These are phyloP conservation scores for Mucor irregularis DNA, from an alignment of 371 early-diverging fungal genomes.

Conservation along the genomic window DNA sequence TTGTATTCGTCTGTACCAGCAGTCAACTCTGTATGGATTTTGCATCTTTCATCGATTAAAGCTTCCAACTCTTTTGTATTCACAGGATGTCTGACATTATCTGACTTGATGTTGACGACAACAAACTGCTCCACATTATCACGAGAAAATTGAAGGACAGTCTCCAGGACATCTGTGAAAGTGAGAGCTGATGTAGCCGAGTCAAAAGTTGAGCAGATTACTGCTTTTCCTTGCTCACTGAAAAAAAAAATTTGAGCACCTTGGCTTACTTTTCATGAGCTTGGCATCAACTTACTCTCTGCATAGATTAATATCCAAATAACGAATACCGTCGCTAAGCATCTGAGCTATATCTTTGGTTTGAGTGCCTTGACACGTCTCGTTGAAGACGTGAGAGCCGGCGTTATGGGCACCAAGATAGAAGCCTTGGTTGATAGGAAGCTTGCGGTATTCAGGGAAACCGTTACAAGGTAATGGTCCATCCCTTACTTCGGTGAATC, in stretches of 20 bases:
- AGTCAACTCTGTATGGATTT: conserved; percentile 31
- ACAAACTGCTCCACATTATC: conserved; percentile 28
- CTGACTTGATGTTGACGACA: conserved; percentile 21
- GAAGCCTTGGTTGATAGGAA: conserved; percentile 38
- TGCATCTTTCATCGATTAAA: conserved; percentile 34
- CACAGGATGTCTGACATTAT: conserved; percentile 6
- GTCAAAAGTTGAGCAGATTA: conserved; percentile 11
- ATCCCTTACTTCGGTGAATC: conserved; percentile 2
- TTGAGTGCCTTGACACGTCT: conserved; percentile 6
- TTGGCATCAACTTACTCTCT: conserved; percentile 20
- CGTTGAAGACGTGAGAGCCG: conserved; percentile 4
- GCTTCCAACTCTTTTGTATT: conserved; percentile 25
- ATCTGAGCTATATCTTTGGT: conserved; percentile 21
- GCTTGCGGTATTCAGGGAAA: conserved; percentile 28
- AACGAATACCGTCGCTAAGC: conserved; percentile 30
- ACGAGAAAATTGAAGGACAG: conserved; percentile 27
- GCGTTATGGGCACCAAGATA: conserved; percentile 36
- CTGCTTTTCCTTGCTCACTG: conserved; percentile 4
- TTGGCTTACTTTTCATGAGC: no score
- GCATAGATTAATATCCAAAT: conserved; percentile 22
- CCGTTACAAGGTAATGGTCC: conserved; percentile 38
- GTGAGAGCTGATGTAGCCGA: conserved; percentile 3
- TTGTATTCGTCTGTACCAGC: conserved; percentile 31
- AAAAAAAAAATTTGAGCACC: no score
- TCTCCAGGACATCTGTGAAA: conserved; percentile 22